A percentile compares a stretch with the other conserved stretches of the same genome.
Conservation (phyloP, 1,284 basidiomycete species). For the Cutaneotrichosporon dermatis region DNA sequence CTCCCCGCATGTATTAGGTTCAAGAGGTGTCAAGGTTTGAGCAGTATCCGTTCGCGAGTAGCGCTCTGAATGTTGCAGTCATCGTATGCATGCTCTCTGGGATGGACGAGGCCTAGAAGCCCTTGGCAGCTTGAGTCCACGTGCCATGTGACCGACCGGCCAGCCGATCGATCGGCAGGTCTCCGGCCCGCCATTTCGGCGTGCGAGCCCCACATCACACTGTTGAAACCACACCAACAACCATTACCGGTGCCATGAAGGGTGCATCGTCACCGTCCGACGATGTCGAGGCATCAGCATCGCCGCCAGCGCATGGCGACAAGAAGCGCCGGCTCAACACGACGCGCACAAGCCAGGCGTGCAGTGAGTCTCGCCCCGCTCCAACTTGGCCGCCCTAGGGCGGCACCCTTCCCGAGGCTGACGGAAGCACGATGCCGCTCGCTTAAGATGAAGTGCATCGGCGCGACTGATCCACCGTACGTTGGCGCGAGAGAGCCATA, state of each 20-base stretch:
- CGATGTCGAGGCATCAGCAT: background rate
- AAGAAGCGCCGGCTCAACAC: conserved; percentile 20
- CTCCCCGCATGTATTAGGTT: no score
- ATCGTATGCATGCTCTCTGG: no score
- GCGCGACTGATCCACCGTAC: conserved; percentile 21
- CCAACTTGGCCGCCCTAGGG: no score
- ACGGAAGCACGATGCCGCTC: conserved; percentile 18
- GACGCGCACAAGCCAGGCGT: conserved; percentile 21
- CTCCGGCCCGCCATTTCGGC: background rate
- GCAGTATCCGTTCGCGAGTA: no score
- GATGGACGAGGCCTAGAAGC: no score
- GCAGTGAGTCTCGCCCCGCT: conserved; percentile 11
- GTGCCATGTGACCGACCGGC: no score
- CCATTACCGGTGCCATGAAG: background rate
- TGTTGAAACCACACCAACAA: background rate
- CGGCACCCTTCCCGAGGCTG: no score
- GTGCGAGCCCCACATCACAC: background rate
- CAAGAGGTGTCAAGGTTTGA: no score
- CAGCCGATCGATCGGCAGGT: no score
- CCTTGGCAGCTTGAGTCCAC: no score
- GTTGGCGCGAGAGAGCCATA: no score
- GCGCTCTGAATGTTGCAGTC: no score
- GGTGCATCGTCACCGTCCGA: background rate
- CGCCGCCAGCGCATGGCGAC: background rate
- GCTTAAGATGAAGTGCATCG: conserved; percentile 26